These are phyloP conservation scores for Trichoderma aggressivum DNA, from an alignment of 2,329 filamentous ascomycete genomes.

Conservation along the genomic window DNA sequence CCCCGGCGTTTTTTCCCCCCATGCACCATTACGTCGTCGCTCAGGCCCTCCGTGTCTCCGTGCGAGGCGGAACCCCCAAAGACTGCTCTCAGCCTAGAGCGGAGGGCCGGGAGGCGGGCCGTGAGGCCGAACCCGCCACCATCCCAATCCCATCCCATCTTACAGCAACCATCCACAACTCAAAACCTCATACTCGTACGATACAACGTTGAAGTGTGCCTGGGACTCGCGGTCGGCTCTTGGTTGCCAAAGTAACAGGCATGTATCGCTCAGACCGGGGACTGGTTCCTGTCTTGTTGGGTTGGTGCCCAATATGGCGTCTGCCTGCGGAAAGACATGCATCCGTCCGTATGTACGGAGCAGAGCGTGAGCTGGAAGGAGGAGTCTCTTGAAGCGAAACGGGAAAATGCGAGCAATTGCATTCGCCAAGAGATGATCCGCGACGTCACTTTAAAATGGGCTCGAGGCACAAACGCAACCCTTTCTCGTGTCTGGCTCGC, in stretches of 20 bases:
- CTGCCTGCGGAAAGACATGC: neutral
- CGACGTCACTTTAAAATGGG: neutral
- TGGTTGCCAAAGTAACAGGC: neutral
- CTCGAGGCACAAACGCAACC: neutral
- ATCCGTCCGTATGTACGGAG: neutral
- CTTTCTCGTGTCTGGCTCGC: neutral
- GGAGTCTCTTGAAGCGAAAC: neutral
- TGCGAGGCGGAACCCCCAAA: neutral
- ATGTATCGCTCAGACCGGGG: neutral
- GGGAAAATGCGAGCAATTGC: neutral
- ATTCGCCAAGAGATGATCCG: neutral
- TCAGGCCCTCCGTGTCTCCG: neutral
- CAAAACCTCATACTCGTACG: neutral
- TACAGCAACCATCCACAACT: neutral
- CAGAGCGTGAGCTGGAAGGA: neutral
- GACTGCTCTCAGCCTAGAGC: neutral
- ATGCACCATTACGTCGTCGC: neutral
- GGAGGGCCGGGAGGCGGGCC: conserved; percentile 5
- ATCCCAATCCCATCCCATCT: neutral
- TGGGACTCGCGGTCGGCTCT: too few species aligned
- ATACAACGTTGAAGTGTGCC: neutral
- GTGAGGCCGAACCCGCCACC: conserved; percentile 4
- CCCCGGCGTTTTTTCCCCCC: neutral
- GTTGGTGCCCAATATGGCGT: neutral
- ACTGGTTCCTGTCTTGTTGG: neutral